Percentiles rank a stretch among this genome's conserved stretches.
Evolutionary conservation across 176 grass and related monocot species (phyloP).

Genomic region (Pontederia crassipes): DNA sequence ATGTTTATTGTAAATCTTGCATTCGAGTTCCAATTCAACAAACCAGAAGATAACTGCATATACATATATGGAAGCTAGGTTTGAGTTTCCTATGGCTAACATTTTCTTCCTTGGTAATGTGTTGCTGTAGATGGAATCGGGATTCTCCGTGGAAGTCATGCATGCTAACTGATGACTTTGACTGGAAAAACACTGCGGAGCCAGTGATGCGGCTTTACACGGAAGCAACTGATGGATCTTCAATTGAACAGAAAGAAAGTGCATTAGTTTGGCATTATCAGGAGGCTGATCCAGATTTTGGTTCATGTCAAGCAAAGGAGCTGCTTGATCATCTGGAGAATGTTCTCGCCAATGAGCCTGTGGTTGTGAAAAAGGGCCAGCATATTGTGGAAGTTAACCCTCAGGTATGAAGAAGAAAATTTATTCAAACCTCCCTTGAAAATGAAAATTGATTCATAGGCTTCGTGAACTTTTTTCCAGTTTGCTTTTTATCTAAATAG

Average conservation of each 20-base stretch:
- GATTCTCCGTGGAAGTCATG: constrained; percentile 56
- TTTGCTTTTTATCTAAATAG: neutral
- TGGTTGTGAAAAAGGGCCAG: constrained; percentile 80
- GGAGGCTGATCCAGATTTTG: constrained; percentile 81
- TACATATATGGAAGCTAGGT: neutral
- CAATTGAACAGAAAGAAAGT: constrained; percentile 66
- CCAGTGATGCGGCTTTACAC: constrained; percentile 71
- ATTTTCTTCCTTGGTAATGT: neutral
- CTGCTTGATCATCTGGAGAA: constrained; percentile 83
- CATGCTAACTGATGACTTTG: constrained; percentile 30
- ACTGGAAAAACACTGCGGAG: constrained; percentile 64
- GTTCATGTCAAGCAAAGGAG: constrained; percentile 88
- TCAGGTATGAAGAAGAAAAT: constrained; percentile 35
- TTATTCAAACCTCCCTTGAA: too few relatives aligned
- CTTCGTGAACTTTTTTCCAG: constrained; percentile 14
- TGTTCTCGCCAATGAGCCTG: constrained; percentile 88
- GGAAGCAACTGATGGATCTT: constrained; percentile 64
- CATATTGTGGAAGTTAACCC: constrained; percentile 89
- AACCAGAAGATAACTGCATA: neutral
- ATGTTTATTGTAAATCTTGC: too few relatives aligned
- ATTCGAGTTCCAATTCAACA: too few relatives aligned
- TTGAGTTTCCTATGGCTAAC: neutral
- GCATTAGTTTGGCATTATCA: constrained; percentile 89
- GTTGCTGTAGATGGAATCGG: constrained; percentile 51
- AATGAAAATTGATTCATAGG: neutral